Conservation (phyloP, 2,329 filamentous ascomycete genomes). For the Neoascochyta sp. region DNA sequence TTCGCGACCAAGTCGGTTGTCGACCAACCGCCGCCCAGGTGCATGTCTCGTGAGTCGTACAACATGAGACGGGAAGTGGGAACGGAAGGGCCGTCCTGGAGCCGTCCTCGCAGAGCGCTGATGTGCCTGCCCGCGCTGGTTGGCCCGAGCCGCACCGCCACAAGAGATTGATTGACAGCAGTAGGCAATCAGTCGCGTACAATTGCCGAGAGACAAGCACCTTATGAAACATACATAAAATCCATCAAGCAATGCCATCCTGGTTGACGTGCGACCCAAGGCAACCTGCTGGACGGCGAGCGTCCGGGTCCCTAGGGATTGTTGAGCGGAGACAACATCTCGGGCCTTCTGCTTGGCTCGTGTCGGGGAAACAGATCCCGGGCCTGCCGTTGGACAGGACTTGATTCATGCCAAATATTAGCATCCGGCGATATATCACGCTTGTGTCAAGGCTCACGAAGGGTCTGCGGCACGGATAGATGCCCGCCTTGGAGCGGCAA, state of each 20-base stretch:
- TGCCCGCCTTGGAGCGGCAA: conserved; percentile 8
- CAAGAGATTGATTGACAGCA: conserved; percentile 9
- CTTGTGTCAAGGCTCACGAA: conserved; percentile 10
- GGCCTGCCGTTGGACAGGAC: conserved; percentile 3
- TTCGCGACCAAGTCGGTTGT: conserved; percentile 7
- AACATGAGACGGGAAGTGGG: conserved; percentile 33
- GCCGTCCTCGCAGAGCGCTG: conserved; percentile 26
- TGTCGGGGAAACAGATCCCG: conserved; percentile 3
- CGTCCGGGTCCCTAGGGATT: no score
- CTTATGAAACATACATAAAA: conserved; percentile 7
- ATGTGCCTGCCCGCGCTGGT: no score
- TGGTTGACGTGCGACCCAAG: no score
- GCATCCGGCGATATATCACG: conserved; percentile 8
- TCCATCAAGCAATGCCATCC: no score
- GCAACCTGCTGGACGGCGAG: no score
- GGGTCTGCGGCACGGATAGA: conserved; percentile 18
- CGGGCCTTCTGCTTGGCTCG: conserved; percentile 4
- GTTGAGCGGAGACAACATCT: no score
- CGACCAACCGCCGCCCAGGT: conserved; percentile 13
- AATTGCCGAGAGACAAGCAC: conserved; percentile 3
- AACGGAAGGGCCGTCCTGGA: conserved; percentile 31
- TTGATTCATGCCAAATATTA: conserved; percentile 6
- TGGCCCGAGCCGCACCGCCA: conserved; percentile 25
- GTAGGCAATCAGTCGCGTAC: conserved; percentile 6
- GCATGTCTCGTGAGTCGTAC: conserved; percentile 26